Percentiles rank a stretch among this genome's conserved stretches.
Evolutionary conservation across 345 rosid species (phyloP).

Genomic region (Draba incana): DNA sequence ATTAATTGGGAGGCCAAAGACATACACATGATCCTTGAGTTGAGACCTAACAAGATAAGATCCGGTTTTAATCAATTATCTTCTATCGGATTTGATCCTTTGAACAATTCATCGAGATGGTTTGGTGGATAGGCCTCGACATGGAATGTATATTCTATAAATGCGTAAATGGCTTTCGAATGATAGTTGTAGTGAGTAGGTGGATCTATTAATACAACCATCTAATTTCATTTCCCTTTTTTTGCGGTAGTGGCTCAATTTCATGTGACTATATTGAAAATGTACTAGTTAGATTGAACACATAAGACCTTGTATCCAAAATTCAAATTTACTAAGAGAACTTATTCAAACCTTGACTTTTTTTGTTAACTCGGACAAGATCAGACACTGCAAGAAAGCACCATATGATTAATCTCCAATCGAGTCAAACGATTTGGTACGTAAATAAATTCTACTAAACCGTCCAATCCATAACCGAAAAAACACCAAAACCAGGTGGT

Average conservation of each 20-base stretch:
- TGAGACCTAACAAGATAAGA: constrained; percentile 7
- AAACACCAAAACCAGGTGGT: constrained; percentile 11
- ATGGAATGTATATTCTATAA: constrained; percentile 26
- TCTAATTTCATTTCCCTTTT: neutral
- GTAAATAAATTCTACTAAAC: neutral
- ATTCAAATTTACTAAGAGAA: neutral
- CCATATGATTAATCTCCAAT: neutral
- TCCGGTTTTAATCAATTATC: neutral
- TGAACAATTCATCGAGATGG: neutral
- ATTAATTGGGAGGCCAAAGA: constrained; percentile 33
- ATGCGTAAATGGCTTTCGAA: constrained; percentile 18
- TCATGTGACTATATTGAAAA: constrained; percentile 34
- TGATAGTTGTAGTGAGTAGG: constrained; percentile 18
- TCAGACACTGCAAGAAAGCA: too few species aligned
- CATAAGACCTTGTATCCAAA: neutral
- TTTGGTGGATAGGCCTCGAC: constrained; percentile 9
- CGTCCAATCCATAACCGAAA: constrained; percentile 9
- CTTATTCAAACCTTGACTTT: too few species aligned
- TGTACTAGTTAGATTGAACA: neutral
- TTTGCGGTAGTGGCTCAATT: constrained; percentile 20
- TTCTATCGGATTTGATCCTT: neutral
- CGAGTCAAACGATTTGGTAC: constrained; percentile 20
- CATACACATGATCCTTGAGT: constrained; percentile 31
- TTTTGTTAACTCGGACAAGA: too few species aligned
- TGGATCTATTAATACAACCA: constrained; percentile 30